Base-by-base conservation (phyloP, 768 basidiomycete genomes). In the Pulveroboletus sp. region DNA sequence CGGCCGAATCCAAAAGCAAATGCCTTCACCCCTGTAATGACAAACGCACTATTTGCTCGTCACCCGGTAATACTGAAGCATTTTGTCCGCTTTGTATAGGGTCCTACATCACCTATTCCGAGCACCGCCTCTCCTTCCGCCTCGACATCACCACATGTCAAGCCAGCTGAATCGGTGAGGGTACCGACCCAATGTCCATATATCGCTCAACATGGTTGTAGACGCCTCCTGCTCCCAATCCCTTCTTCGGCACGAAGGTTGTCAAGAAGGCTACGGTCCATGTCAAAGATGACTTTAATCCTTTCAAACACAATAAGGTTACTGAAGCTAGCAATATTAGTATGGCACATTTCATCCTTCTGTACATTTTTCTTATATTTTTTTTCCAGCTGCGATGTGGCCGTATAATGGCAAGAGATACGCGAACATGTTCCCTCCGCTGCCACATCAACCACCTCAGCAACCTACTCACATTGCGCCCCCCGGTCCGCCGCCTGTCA, bases 231-330 rank as follows among this genome's bases (percentile, higher is more conserved):
- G 68, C 77, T 9, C 81, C 83, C 30, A 90, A 96, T 63, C 86
- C 91, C 15, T 98, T 97, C 84, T 98, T 96, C 62, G 89, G 93
- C 28, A 75, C 81, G 28, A 84, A 86, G 32, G 66, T 74, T 17
- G 79, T 83, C 66, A 92, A 92, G 77, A 89, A 87, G 71, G 78
- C 76, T 47, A 62, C 77, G 4, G 86, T 94, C 32, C 86, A 91
- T 64, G 80, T 95, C 68, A 91, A 95, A 71, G 92, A 96, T 59
- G 95, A 97, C 64, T 99, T 99, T 66, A 96, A 94, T 67, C 93
- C 95, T 14, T 96, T 95, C 81, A 91, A 90, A 71, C 81, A 86
- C 60, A 79, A 80, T 63, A 90, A 90, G 66, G 83, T 93, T 26
- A 79, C 75, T 8, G 89, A 90, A 47, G 81, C 93, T 7, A 69